These are phyloP conservation scores for Cardiospermum halicacabum DNA, from an alignment of 345 rosid genomes.

Conservation along the genomic window DNA sequence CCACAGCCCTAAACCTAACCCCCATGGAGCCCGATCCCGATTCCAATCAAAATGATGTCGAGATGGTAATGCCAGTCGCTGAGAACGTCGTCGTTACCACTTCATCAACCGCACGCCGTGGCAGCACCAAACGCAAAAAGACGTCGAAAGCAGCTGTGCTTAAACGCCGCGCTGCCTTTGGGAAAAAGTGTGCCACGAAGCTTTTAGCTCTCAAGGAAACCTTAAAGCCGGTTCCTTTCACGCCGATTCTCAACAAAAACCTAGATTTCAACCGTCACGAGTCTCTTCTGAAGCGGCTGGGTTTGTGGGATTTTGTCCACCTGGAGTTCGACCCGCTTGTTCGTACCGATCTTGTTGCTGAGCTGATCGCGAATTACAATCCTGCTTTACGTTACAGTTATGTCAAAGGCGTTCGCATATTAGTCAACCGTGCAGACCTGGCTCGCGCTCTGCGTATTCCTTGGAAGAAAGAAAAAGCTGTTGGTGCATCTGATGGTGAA, in stretches of 20 bases:
- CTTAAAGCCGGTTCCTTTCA: slow-evolving; percentile 63
- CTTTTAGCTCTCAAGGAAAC: slow-evolving; percentile 38
- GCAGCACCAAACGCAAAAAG: slow-evolving; percentile 28
- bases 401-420: slow-evolving; percentile 53
- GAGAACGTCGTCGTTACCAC: slow-evolving; percentile 17
- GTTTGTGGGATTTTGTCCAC: slow-evolving; percentile 82
- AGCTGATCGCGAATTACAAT: slow-evolving; percentile 54
- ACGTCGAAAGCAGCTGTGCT: slow-evolving; percentile 23
- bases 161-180: slow-evolving; percentile 32
- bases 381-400: slow-evolving; percentile 39
- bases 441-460: slow-evolving; percentile 74
- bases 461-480: slow-evolving; percentile 39
- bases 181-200: slow-evolving; percentile 43
- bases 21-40: slow-evolving; percentile 14
- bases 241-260: slow-evolving; percentile 34
- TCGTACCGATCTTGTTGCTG: slow-evolving; percentile 50
- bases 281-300: slow-evolving; percentile 50
- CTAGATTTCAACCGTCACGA: slow-evolving; percentile 63
- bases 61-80: slow-evolving; percentile 15
- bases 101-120: slow-evolving; percentile 21
- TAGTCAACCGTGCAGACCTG: slow-evolving; percentile 68
- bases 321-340: slow-evolving; percentile 51
- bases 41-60: slow-evolving; percentile 20
- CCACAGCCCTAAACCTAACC: slow-evolving; percentile 5
- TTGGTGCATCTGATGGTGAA: slow-evolving; percentile 12